Evolutionary conservation across 257 asterid species (phyloP), one percentile per base, ranked within the genome.

Genomic region (Solanum tacnaense): DNA sequence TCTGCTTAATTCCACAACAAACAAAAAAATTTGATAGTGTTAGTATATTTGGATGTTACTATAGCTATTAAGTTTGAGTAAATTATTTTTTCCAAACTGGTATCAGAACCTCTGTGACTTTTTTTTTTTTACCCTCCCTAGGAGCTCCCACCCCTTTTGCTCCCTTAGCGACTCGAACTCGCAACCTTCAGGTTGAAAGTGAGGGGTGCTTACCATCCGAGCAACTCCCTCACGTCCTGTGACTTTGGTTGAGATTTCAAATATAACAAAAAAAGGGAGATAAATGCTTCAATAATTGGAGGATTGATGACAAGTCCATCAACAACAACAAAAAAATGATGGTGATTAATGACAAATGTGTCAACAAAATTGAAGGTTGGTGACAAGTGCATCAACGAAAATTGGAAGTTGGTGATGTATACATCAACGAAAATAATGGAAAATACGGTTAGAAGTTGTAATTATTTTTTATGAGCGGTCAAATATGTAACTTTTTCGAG

Each of bases 1-100:
- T 91, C 96, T 89, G 90, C 84, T 36, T 21, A 35, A 74, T 87
- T 88, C 91, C 83, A 15, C 90, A 31, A 86, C 89, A 62, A 18
- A n/a, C 23, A 52, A 5, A 0, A 34, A 11, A 13, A 74, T 6
- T 13, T 27, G 6, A 2, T 1, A 4, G 1, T 25, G 25, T 78
- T 25, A 76, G 29, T 35, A 35, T 74, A 0, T 74, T 35, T 74
- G 31, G 29, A 35, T 20, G 82, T n/a, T 5, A 35, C 49, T 73
- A 52, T 2, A 21, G 29, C 9, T 74, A 20, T 74, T 35, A 31
- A 15, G 13, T 34, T n/a, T 21, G 10, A 21, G 18, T 73, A 18
- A 32, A 0, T 18, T 1, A 2, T 34, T 34, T 71, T 16, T 34
- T 18, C 5, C 8, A 73, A 73, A 73, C 1, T 34, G 10, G 6